Percentiles rank a stretch among this genome's conserved stretches.
These are phyloP conservation scores for Backusella tarrabulga DNA, from an alignment of 192 early-diverging fungal genomes.

Conservation along the genomic window DNA sequence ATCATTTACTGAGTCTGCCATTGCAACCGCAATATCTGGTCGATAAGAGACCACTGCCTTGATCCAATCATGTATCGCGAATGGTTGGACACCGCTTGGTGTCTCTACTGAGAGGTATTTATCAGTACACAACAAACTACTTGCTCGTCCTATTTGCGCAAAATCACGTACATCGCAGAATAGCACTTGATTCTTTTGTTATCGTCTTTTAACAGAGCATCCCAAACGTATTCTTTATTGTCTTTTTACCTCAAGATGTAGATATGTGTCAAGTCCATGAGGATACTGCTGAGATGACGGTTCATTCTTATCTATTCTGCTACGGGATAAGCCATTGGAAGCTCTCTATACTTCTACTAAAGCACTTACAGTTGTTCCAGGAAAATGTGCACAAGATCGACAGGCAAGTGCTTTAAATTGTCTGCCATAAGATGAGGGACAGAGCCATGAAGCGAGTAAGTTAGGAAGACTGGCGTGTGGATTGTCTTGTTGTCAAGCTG, in stretches of 20 bases:
- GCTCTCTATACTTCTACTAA: neutral
- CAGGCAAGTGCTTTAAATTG: conserved; percentile 39
- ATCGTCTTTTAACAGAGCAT: neutral
- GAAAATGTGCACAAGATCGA: conserved; percentile 40
- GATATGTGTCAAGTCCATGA: conserved; percentile 43
- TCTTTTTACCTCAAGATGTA: conserved; percentile 37
- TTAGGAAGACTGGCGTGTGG: conserved; percentile 50
- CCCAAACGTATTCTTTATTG: neutral
- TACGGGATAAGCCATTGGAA: neutral
- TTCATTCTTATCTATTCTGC: conserved; percentile 36
- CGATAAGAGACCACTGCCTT: conserved; percentile 40
- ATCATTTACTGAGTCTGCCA: conserved; percentile 45
- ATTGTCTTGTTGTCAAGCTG: conserved; percentile 26
- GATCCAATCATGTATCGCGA: conserved; percentile 43
- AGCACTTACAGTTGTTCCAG: conserved; percentile 49
- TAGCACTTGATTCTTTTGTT: conserved; percentile 29
- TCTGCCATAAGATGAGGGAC: conserved; percentile 57
- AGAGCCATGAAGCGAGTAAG: conserved; percentile 48
- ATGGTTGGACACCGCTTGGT: conserved; percentile 46
- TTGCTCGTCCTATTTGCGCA: conserved; percentile 22
- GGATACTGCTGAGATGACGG: conserved; percentile 36
- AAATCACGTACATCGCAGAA: conserved; percentile 52
- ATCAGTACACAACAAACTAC: conserved; percentile 43
- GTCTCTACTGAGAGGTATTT: conserved; percentile 49
- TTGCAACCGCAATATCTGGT: conserved; percentile 43